phyloP scores from a whole-genome alignment of 768 basidiomycete genomes.

The Collybia nuda region DNA sequence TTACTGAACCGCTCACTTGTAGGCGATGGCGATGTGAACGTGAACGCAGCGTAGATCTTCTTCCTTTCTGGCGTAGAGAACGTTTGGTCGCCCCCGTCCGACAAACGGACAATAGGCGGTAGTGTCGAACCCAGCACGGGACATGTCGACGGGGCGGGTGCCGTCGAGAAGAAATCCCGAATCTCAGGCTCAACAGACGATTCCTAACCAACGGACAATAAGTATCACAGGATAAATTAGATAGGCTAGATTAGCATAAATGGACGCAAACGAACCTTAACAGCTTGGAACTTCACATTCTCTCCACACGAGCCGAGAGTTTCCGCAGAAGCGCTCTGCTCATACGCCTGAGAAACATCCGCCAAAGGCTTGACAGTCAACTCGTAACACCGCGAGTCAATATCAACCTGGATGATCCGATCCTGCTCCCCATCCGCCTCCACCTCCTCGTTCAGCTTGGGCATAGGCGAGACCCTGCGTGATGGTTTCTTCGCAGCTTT shows the following conservation, averaged over 20 bases:
- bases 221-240: too few relatives aligned
- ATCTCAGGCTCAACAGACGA: conserved; percentile 56
- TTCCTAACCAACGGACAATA: too few relatives aligned
- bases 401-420: conserved; percentile 47
- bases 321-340: conserved; percentile 33
- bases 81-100: conserved; percentile 26
- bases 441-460: conserved; percentile 56
- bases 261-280: conserved; percentile 52
- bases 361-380: conserved; percentile 77
- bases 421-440: conserved; percentile 29
- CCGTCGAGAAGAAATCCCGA: conserved; percentile 50
- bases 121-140: conserved; percentile 22
- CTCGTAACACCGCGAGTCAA: conserved; percentile 79
- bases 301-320: conserved; percentile 30
- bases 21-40: conserved; percentile 74
- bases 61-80: conserved; percentile 78
- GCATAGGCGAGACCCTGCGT: conserved; percentile 57
- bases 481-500: conserved; percentile 38
- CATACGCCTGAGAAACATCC: conserved; percentile 73
- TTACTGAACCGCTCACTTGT: conserved; percentile 54
- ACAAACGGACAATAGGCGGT: conserved; percentile 25
- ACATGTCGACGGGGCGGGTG: conserved; percentile 31
- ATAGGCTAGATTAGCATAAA: too few relatives aligned
- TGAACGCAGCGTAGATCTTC: conserved; percentile 72
- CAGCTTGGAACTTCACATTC: conserved; percentile 36